phyloP scores from a whole-genome alignment of 2,329 filamentous ascomycete species.

The Cadophora malorum region DNA sequence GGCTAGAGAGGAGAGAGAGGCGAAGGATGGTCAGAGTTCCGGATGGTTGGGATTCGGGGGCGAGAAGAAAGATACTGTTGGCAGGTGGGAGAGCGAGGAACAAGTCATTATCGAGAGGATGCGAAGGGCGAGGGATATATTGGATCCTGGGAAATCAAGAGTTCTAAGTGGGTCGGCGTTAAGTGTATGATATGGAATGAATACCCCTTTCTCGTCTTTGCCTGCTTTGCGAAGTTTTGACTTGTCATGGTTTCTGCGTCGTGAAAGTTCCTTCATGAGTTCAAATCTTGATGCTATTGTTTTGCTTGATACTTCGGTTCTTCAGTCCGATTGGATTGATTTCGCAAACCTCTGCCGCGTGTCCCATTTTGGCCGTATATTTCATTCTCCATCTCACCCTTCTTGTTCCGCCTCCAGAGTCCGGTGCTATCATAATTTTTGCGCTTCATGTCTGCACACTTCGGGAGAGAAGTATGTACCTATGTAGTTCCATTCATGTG shows the following conservation, averaged over 20 bases:
- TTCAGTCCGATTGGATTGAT: no score
- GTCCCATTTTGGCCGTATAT: neutral
- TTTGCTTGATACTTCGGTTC: no score
- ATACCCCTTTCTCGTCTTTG: slow-evolving; percentile 10
- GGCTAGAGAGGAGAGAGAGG: slow-evolving; percentile 46
- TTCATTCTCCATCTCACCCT: neutral
- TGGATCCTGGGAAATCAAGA: neutral
- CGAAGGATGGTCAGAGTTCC: slow-evolving; percentile 29
- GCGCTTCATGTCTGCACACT: neutral
- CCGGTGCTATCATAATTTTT: neutral
- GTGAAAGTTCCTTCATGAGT: no score
- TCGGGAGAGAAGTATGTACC: neutral
- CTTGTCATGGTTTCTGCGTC: no score
- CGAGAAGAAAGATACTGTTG: slow-evolving; percentile 36
- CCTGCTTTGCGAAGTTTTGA: neutral
- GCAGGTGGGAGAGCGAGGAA: slow-evolving; percentile 47
- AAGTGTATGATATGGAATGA: slow-evolving; percentile 8
- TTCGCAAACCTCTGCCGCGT: no score
- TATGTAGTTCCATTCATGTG: neutral
- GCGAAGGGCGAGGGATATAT: slow-evolving; percentile 13
- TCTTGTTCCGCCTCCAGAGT: neutral
- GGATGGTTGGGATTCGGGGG: slow-evolving; percentile 43
- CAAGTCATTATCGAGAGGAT: slow-evolving; percentile 42
- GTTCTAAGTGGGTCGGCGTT: neutral
- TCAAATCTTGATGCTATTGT: no score